These are phyloP conservation scores for Citrus trifoliata DNA, from an alignment of 345 rosid genomes.

Conservation along the genomic window DNA sequence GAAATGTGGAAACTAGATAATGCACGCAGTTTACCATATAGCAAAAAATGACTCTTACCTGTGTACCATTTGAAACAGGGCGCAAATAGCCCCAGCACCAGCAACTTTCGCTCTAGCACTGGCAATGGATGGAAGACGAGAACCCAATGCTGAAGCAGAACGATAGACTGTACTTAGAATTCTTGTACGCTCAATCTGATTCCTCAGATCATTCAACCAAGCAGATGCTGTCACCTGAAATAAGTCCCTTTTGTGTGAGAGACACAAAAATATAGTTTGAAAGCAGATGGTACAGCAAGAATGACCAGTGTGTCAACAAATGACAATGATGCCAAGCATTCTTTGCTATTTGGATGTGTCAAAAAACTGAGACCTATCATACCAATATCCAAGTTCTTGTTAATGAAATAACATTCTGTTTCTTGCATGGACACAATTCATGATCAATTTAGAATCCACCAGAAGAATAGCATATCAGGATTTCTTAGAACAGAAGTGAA, in stretches of 20 bases:
- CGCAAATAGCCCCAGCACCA: constrained; percentile 94
- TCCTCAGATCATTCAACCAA: constrained; percentile 87
- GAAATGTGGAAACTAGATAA: not conserved
- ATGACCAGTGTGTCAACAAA: not conserved
- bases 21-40: not conserved
- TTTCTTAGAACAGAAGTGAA: not conserved
- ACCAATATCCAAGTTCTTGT: not conserved
- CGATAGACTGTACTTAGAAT: constrained; percentile 90
- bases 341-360: not conserved
- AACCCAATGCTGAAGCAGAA: constrained; percentile 85
- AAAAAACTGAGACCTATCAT: not conserved
- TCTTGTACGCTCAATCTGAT: constrained; percentile 83
- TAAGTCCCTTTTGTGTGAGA: not conserved
- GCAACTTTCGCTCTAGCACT: constrained; percentile 91
- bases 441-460: not conserved
- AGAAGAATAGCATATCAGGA: not conserved
- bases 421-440: not conserved
- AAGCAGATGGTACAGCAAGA: not conserved
- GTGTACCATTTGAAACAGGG: constrained; percentile 90
- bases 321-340: not conserved
- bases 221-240: constrained; percentile 89
- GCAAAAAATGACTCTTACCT: constrained; percentile 42
- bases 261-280: not conserved
- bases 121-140: constrained; percentile 92
- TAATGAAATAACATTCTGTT: not conserved